Percentiles rank a stretch among this genome's conserved stretches.
Evolutionary conservation across 2,329 filamentous ascomycete genomes (phyloP).

Genomic region (Stagonosporopsis vannaccii): DNA sequence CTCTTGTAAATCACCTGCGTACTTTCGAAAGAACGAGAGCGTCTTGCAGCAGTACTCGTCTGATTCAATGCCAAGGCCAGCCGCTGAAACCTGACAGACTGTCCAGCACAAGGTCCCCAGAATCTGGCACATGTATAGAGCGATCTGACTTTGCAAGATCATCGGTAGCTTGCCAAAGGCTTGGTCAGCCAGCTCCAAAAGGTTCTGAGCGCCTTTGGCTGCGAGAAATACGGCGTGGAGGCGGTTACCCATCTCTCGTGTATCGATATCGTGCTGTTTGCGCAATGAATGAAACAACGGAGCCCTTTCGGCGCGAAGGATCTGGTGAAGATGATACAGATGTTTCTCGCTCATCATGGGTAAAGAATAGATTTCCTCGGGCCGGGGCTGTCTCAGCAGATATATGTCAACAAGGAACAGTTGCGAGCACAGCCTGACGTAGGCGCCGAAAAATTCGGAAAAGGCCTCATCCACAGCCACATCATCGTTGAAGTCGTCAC

Average conservation of each 20-base stretch:
- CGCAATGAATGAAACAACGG: conserved; percentile 36
- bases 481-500: conserved; percentile 35
- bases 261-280: conserved; percentile 38
- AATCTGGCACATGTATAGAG: conserved; percentile 25
- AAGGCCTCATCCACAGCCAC: conserved; percentile 35
- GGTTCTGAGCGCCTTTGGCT: conserved; percentile 34
- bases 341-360: conserved; percentile 41
- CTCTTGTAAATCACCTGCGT: conserved; percentile 38
- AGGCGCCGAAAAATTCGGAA: conserved; percentile 37
- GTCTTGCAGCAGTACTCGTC: conserved; percentile 29
- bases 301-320: conserved; percentile 35
- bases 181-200: conserved; percentile 33
- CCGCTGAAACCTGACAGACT: conserved; percentile 22
- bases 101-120: conserved; percentile 35
- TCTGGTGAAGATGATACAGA: conserved; percentile 31
- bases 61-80: conserved; percentile 21
- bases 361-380: conserved; percentile 25
- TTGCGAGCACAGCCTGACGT: conserved; percentile 36
- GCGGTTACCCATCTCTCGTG: conserved; percentile 25
- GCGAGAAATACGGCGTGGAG: conserved; percentile 37
- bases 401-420: conserved; percentile 37
- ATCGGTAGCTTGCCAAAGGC: conserved; percentile 30
- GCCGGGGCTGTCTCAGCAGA: conserved; percentile 26
- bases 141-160: conserved; percentile 27
- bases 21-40: conserved; percentile 38